Evolutionary conservation across 73 alveolate genomes (phyloP), one percentile per base, ranked within the genome.

Genomic region (Durusdinium trenchii): DNA sequence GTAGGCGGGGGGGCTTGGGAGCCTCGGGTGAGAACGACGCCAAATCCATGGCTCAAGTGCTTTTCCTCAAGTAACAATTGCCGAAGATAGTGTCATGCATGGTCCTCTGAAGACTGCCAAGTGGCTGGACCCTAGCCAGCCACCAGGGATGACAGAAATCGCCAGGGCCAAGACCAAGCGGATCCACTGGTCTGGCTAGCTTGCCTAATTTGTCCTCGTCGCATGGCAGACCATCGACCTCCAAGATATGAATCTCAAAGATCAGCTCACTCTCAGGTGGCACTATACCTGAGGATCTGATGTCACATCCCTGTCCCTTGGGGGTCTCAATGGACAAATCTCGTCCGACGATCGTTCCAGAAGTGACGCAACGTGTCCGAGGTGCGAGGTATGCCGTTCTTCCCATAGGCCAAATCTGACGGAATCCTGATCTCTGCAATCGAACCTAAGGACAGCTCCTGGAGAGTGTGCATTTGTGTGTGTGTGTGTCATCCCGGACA

Each of bases 391-490:
- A 91, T 78, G 50, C 98, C 98, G 5, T 67, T 91, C 46, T n/a
- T 78, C 30, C 98, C 98, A 35, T 91, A 91, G 60, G 90, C 98
- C 89, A 91, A 78, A 6, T 91, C 98, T 46, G 98, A 57, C 5
- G 98, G 98, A 32, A 91, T 91, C n/a, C 85, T 71, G 90, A 91
- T 91, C 98, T 91, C 98, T 12, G 98, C 89, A 1, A 91, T 36
- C 47, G 98, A 91, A 40, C 98, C 98, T 89, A 91, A 54, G 3
- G 98, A 46, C 89, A 91, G 48, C 98, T 67, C 87, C 75, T 71
- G 36, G 43, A 46, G 46, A 6, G 47, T 69, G 50, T 43, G 18
- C 16, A 18, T 23, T 35, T 57, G 69, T 16, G 32, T 57, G 12
- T 16, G 69, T 12, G 12, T 23, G 23, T 57, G 23, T 57, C 69